Evolutionary conservation across 805 yeast genomes (phyloP).

Genomic region (Wickerhamiella alocasiicola): DNA sequence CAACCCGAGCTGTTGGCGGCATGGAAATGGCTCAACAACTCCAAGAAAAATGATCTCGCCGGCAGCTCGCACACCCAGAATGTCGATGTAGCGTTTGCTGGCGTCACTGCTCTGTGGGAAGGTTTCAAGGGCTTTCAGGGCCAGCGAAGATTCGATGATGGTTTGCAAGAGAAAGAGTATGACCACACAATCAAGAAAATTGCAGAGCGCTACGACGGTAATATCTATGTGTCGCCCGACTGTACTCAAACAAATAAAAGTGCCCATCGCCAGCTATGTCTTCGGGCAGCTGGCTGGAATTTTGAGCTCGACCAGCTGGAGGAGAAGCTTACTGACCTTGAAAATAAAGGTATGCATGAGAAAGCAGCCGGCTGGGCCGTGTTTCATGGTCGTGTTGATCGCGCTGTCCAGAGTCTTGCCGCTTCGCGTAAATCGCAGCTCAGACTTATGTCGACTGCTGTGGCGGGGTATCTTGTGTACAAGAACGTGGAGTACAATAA

Average conservation of each 20-base stretch:
- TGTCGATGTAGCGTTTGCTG: constrained; percentile 74
- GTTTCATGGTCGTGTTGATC: constrained; percentile 74
- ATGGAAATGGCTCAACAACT: constrained; percentile 84
- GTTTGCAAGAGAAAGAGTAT: constrained; percentile 32
- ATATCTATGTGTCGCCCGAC: constrained; percentile 22
- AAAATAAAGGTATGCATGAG: constrained; percentile 49
- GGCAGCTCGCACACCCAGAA: constrained; percentile 57
- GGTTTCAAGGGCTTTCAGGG: constrained; percentile 26
- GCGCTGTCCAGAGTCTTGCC: constrained; percentile 69
- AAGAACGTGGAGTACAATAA: constrained; percentile 44
- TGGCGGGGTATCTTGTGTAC: constrained; percentile 75
- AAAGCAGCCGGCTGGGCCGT: constrained; percentile 98
- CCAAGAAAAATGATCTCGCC: constrained; percentile 48
- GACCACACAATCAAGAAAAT: constrained; percentile 41
- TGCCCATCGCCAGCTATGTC: constrained; percentile 61
- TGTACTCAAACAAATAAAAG: constrained; percentile 35
- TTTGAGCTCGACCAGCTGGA: constrained; percentile 66
- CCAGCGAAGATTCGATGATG: constrained; percentile 16
- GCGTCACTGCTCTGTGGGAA: constrained; percentile 84
- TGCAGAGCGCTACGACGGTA: constrained; percentile 33
- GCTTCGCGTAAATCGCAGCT: constrained; percentile 59
- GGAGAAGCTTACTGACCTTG: constrained; percentile 45
- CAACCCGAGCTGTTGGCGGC: constrained; percentile 48
- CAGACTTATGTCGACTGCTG: constrained; percentile 79
- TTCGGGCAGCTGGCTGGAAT: constrained; percentile 86